Base-by-base conservation (phyloP, 2,329 filamentous ascomycete species). In the Colletotrichum echinochloae region DNA sequence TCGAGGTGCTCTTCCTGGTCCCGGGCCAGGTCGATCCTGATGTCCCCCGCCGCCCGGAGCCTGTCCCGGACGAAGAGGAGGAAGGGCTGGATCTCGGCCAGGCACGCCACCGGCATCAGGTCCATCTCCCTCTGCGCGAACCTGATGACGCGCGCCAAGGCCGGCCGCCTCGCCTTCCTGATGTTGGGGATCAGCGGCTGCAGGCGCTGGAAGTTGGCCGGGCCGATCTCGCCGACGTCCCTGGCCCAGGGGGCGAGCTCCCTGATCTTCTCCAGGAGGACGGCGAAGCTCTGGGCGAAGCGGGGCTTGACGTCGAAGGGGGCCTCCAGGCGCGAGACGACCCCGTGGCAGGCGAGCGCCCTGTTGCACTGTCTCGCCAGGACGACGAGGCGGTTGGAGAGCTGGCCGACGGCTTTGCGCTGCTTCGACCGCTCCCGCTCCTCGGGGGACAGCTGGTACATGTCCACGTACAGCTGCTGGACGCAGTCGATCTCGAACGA, bases 71-170 rank as follows among this genome's bases (percentile, higher is more conserved):
- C 33, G 48, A 37, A 54, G 8, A 28, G 9, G 2, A 62, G 23
- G 11, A 51, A 62, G 2, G 55, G 30, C 26, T 60, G 28, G 26
- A 70, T 41, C 2, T 18, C 20, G 3, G 48, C 46, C 20, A 70
- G 6, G 7, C 60, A 46, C 2, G 30, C 59, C 14, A 16, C 37
- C 3, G 54, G 46, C 56, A 72, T 26, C 20, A 65, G 48, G 9
- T 46, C 33, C 5, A 73, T 63, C 48, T 73, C 72, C 23, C 35
- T 66, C 9, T 63, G 55, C 20, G 66, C 72, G 23, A 70, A 28
- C 18, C 54, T 62, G n/a, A 66, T 35, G 23, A 72, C 14, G 9
- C 59, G 16, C 28, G n/a, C 14, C 23, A 70, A 70, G 2, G 18
- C 39, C 5, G 66, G 57, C 16, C 70, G 57, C 5, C 12, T 46